These are phyloP conservation scores for Nemania sp. DNA, from an alignment of 2,329 filamentous ascomycete genomes.

Conservation along the genomic window DNA sequence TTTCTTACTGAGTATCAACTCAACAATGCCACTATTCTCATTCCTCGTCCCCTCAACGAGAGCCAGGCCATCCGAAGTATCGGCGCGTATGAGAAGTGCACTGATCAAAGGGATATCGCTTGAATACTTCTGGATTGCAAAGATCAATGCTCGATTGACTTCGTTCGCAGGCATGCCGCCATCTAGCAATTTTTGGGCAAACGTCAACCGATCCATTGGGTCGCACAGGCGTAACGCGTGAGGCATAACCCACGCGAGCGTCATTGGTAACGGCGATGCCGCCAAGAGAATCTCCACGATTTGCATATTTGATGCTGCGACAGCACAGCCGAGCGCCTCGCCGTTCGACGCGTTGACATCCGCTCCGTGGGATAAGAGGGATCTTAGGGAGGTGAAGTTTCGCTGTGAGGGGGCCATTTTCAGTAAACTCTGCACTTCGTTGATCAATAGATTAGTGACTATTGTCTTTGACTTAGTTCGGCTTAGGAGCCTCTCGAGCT, in stretches of 20 bases:
- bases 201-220: constrained; percentile 53
- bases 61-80: constrained; percentile 55
- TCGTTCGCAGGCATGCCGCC: constrained; percentile 53
- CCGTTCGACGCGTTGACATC: constrained; percentile 58
- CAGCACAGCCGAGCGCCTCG: constrained; percentile 54
- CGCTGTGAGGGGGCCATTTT: constrained; percentile 43
- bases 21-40: constrained; percentile 50
- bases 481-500: constrained; percentile 52
- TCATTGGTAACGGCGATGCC: constrained; percentile 44
- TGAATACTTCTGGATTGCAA: constrained; percentile 52
- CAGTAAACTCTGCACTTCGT: constrained; percentile 54
- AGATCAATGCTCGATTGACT: constrained; percentile 54
- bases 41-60: constrained; percentile 50
- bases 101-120: constrained; percentile 54
- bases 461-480: constrained; percentile 48
- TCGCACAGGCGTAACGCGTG: constrained; percentile 56
- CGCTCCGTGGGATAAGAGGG: constrained; percentile 55
- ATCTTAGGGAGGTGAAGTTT: constrained; percentile 49
- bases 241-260: constrained; percentile 55
- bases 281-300: constrained; percentile 55
- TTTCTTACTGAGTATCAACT: constrained; percentile 48
- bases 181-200: constrained; percentile 54
- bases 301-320: constrained; percentile 49
- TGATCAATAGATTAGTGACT: constrained; percentile 50
- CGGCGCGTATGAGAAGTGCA: constrained; percentile 50